phyloP scores from a whole-genome alignment of 345 rosid genomes.

The Salix koriyanagi region DNA sequence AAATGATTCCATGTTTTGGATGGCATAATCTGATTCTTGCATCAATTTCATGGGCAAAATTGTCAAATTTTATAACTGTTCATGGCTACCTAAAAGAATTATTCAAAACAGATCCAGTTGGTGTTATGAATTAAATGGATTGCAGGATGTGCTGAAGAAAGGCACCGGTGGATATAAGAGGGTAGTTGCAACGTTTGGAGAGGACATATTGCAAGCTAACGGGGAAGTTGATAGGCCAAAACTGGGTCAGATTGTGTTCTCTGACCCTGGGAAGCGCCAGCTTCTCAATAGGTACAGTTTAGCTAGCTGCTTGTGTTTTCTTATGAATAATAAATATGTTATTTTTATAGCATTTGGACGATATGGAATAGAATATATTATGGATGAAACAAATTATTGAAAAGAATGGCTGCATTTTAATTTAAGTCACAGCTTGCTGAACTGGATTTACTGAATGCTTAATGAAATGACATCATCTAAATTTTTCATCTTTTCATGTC shows the following conservation, averaged over 20 bases:
- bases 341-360: background rate
- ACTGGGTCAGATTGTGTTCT: conserved; percentile 81
- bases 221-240: conserved; percentile 57
- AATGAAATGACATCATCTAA: background rate
- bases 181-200: conserved; percentile 36
- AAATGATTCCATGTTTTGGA: background rate
- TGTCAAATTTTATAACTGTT: background rate
- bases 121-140: background rate
- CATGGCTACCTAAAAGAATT: background rate
- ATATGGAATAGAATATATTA: background rate
- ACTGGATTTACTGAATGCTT: background rate
- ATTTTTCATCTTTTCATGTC: background rate
- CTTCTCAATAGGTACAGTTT: conserved; percentile 57
- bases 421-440: background rate
- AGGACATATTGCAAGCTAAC: conserved; percentile 24
- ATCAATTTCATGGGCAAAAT: background rate
- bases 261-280: conserved; percentile 71
- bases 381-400: background rate
- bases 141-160: conserved; percentile 30
- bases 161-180: conserved; percentile 26
- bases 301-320: background rate
- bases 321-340: background rate
- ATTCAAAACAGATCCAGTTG: background rate
- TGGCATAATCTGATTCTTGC: background rate
- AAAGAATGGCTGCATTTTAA: background rate